phyloP scores from a whole-genome alignment of 1,139 yeast genomes.

The Tardiomyces depauwii region DNA sequence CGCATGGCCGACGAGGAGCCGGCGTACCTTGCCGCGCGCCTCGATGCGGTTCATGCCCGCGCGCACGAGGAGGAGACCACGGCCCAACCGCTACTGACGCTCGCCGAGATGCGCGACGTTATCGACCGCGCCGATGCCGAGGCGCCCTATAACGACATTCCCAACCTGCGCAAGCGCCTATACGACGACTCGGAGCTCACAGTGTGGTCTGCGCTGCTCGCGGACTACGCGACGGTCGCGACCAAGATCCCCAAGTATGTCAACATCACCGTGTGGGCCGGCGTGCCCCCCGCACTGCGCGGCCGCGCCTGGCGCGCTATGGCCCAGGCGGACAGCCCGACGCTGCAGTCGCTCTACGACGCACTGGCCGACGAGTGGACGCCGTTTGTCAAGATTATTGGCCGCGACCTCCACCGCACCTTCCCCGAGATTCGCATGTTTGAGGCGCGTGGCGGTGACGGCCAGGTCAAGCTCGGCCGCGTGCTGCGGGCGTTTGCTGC shows the following conservation, averaged over 20 bases:
- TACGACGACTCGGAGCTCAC: conserved; percentile 18
- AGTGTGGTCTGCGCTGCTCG: conserved; percentile 27
- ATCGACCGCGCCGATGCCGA: conserved; percentile 4
- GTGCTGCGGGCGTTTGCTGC: conserved; percentile 57
- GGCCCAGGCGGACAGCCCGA: conserved; percentile 23
- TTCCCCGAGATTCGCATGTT: conserved; percentile 49
- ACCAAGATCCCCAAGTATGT: conserved; percentile 22
- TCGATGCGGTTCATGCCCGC: neutral
- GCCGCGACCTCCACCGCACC: conserved; percentile 52
- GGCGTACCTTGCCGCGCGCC: conserved; percentile 1
- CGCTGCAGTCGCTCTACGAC: conserved; percentile 29
- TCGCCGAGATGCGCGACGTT: conserved; percentile 5
- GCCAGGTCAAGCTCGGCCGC: conserved; percentile 38
- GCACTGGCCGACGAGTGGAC: conserved; percentile 33
- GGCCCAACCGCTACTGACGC: conserved; percentile 3
- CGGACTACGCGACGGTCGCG: conserved; percentile 24
- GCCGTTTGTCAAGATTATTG: conserved; percentile 42
- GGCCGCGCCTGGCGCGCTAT: conserved; percentile 29
- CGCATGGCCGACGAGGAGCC: conserved; percentile 8
- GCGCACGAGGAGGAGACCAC: neutral
- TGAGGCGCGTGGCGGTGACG: conserved; percentile 34
- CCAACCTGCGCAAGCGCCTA: conserved; percentile 7
- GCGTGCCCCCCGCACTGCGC: conserved; percentile 30
- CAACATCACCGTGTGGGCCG: conserved; percentile 23
- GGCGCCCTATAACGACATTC: conserved; percentile 17